Conservation (phyloP, 768 basidiomycete genomes). For the Boletus rubropictus region DNA sequence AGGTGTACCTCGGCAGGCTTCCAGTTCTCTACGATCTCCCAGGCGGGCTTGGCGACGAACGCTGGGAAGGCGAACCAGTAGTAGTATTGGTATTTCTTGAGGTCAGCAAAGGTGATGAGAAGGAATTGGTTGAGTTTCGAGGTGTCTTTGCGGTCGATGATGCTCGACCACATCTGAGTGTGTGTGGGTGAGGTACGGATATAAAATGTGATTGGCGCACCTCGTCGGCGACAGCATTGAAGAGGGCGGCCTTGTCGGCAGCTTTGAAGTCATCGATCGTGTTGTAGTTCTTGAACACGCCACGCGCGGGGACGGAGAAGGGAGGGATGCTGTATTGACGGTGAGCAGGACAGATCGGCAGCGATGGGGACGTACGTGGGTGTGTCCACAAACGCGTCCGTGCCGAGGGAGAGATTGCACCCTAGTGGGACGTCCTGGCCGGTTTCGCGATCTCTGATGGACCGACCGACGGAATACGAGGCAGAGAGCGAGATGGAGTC, state of each 20-base stretch:
- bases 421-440: conserved; percentile 68
- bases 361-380: conserved; percentile 37
- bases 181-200: neutral
- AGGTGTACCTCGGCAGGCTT: conserved; percentile 42
- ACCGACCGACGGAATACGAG: conserved; percentile 64
- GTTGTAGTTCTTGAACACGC: conserved; percentile 89
- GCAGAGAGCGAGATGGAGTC: conserved; percentile 57
- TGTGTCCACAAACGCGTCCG: conserved; percentile 54
- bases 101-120: conserved; percentile 89
- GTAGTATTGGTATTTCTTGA: conserved; percentile 96
- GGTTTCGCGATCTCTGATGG: conserved; percentile 71
- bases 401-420: conserved; percentile 58
- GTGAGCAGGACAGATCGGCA: conserved; percentile 5
- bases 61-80: conserved; percentile 99
- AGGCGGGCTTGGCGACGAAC: conserved; percentile 81
- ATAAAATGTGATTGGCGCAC: conserved; percentile 32
- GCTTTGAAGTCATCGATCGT: conserved; percentile 95
- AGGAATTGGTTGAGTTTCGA: conserved; percentile 70
- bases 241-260: conserved; percentile 82
- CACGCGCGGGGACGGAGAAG: conserved; percentile 49
- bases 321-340: conserved; percentile 35
- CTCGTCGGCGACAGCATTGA: conserved; percentile 65
- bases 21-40: conserved; percentile 72
- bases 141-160: conserved; percentile 46
- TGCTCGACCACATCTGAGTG: conserved; percentile 64